These are phyloP conservation scores for Podaxis sp. DNA, from an alignment of 768 basidiomycete genomes.

Conservation along the genomic window DNA sequence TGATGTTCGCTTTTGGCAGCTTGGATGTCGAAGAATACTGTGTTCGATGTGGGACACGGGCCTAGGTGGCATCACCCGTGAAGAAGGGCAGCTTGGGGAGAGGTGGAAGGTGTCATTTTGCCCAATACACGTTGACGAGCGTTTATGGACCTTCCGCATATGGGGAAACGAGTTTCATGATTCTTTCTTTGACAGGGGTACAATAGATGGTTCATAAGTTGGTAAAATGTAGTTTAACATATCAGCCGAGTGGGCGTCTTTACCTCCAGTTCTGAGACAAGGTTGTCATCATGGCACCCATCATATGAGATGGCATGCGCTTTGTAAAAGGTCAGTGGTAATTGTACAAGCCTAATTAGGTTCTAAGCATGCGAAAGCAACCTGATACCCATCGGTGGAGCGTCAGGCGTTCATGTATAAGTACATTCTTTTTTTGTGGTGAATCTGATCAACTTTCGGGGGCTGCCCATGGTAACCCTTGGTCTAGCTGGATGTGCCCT, in stretches of 20 bases:
- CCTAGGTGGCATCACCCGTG: neutral
- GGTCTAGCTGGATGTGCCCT: too few species aligned
- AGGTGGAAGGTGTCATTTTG: neutral
- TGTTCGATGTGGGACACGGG: conserved; percentile 6
- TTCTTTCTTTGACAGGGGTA: neutral
- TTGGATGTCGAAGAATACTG: conserved; percentile 13
- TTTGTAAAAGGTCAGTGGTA: too few species aligned
- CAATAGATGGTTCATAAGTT: neutral
- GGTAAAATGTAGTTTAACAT: neutral
- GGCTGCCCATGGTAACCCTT: too few species aligned
- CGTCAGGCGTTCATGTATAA: too few species aligned
- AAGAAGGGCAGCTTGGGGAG: neutral
- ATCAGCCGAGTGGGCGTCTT: neutral
- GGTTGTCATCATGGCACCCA: too few species aligned
- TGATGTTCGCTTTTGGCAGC: neutral
- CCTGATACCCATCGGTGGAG: too few species aligned
- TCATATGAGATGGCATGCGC: too few species aligned
- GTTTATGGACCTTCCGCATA: neutral
- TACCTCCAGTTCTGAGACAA: too few species aligned
- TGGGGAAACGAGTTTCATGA: neutral
- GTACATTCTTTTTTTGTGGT: too few species aligned
- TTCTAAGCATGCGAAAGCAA: too few species aligned
- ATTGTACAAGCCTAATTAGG: too few species aligned
- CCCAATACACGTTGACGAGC: neutral
- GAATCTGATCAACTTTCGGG: too few species aligned